Percentiles rank a stretch among this genome's conserved stretches.
Conservation (phyloP, 1,139 yeast genomes). For the Geotrichum macrosporum region DNA sequence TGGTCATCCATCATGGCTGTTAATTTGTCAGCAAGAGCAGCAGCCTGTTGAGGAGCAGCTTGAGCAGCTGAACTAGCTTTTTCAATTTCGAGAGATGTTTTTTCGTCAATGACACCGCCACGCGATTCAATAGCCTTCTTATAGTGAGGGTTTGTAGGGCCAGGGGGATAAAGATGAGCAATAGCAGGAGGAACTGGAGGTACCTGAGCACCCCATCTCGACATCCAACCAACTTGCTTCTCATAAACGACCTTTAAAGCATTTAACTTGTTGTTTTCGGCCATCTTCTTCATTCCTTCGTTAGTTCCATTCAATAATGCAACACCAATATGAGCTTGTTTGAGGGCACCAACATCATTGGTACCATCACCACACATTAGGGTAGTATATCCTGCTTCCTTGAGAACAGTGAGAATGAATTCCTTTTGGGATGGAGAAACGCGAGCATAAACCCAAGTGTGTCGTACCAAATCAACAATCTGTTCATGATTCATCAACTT, state of each 20-base stretch:
- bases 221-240: constrained; percentile 75
- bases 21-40: constrained; percentile 69
- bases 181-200: constrained; percentile 84
- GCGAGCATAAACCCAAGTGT: constrained; percentile 97
- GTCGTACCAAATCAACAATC: constrained; percentile 66
- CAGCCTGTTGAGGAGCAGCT: constrained; percentile 42
- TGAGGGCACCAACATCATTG: constrained; percentile 97
- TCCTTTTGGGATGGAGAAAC: constrained; percentile 97
- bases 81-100: constrained; percentile 61
- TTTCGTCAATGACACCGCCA: constrained; percentile 54
- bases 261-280: constrained; percentile 71
- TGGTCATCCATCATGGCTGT: constrained; percentile 65
- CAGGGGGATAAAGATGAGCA: constrained; percentile 97
- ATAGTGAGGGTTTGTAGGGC: constrained; percentile 84
- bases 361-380: constrained; percentile 99
- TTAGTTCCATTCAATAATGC: constrained; percentile 96
- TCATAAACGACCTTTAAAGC: constrained; percentile 65
- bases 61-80: constrained; percentile 40
- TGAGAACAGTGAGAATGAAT: constrained; percentile 75
- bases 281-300: constrained; percentile 85
- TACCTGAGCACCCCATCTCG: constrained; percentile 60
- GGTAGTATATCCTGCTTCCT: constrained; percentile 86
- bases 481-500: constrained; percentile 53
- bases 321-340: constrained; percentile 97
- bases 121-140: constrained; percentile 77